Percentiles rank a stretch among this genome's conserved stretches.
Evolutionary conservation across 2,329 filamentous ascomycete species (phyloP).

Genomic region (Trichoderma oligosporum): DNA sequence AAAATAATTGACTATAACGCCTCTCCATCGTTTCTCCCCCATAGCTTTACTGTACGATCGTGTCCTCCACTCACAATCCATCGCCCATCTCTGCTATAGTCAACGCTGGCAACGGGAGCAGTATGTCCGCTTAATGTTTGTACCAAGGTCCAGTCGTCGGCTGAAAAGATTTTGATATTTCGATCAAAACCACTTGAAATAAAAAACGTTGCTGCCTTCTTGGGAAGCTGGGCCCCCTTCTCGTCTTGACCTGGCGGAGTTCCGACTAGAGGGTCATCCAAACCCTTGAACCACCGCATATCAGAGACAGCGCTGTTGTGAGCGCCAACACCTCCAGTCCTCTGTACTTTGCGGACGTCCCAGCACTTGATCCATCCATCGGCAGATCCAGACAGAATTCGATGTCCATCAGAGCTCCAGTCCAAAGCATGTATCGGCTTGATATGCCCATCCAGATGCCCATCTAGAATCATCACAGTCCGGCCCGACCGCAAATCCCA

Average conservation of each 20-base stretch:
- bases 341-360: slow-evolving; percentile 87
- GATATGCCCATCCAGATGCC: slow-evolving; percentile 75
- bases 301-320: slow-evolving; percentile 91
- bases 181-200: slow-evolving; percentile 89
- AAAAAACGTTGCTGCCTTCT: slow-evolving; percentile 88
- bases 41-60: slow-evolving; percentile 92
- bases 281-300: slow-evolving; percentile 87
- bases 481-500: slow-evolving; percentile 93
- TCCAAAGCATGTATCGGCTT: slow-evolving; percentile 90
- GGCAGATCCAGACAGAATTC: slow-evolving; percentile 86
- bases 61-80: slow-evolving; percentile 96
- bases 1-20: slow-evolving; percentile 37
- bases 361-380: slow-evolving; percentile 98
- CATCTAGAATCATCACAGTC: slow-evolving; percentile 93
- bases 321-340: slow-evolving; percentile 80
- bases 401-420: slow-evolving; percentile 86
- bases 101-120: slow-evolving; percentile 85
- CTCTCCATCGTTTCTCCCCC: slow-evolving; percentile 78
- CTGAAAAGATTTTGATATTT: slow-evolving; percentile 92
- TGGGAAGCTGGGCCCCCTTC: slow-evolving; percentile 65
- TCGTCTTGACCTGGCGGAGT: slow-evolving; percentile 58
- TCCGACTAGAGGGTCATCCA: slow-evolving; percentile 67
- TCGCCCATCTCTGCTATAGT: slow-evolving; percentile 77
- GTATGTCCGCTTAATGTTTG: slow-evolving; percentile 88
- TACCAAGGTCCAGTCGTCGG: slow-evolving; percentile 89